Evolutionary conservation across 1,139 yeast species (phyloP), one percentile per base, ranked within the genome.

Genomic region (Pichia sp.): DNA sequence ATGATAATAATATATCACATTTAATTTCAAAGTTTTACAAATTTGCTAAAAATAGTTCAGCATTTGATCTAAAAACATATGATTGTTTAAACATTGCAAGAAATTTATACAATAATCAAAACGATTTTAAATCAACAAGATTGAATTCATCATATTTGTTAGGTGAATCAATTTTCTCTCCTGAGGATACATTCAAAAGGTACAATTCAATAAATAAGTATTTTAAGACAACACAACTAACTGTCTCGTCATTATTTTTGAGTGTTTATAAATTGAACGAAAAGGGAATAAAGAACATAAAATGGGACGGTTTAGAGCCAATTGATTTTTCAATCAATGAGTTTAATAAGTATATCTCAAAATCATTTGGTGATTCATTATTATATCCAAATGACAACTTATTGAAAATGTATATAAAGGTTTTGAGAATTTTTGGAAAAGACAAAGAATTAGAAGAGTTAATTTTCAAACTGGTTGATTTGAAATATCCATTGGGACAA

Each of bases 291-390:
- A 50, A 56, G 40, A 48, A 53, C 12, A 38, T 48, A 7, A 27
- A 25, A 13, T 60, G 62, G 62, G 50, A 46, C 6, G 42, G 40
- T 15, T 20, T 37, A 7, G 45, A 66, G 50, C 85, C 89, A 0
- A 71, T 83, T 1, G 87, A 82, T 54, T 69, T 80, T 16, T 82
- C 85, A 0, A 71, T 80, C 7, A 73, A 69, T 39, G 86, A 82
- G 59, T 79, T 82, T 62, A 73, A 76, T 50, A 61, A 45, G 48
- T 63, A 67, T 58, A 68, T 52, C 43, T 70, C 54, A 59, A 66
- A 39, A 54, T 59, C 49, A 25, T 58, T 61, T 44, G 62, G 61
- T 5, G 62, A 65, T 38, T 69, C 63, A 6, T 49, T 61, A 5
- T 53, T 78, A 4, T 65, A 66, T 40, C 85, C 88, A 0, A 66